phyloP scores from a whole-genome alignment of 345 rosid genomes.

The Leavenworthia alabamica region DNA sequence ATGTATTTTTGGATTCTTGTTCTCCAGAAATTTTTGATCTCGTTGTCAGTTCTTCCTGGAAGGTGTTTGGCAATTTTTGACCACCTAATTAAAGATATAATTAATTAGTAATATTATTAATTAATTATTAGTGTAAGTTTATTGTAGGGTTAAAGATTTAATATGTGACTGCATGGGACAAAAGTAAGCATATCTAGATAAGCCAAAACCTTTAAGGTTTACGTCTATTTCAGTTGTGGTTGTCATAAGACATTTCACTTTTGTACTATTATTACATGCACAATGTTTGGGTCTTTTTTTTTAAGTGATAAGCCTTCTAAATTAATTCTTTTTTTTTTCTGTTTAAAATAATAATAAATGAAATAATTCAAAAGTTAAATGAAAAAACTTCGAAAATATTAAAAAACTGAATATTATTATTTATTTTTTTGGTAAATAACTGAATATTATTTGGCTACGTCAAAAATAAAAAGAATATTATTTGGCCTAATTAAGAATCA shows the following conservation, averaged over 20 bases:
- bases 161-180: conserved; percentile 14
- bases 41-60: conserved; percentile 98
- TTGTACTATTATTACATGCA: conserved; percentile 9
- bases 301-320: neutral
- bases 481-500: neutral
- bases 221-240: conserved; percentile 36
- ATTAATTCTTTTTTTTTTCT: neutral
- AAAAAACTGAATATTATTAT: neutral
- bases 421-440: too few relatives aligned
- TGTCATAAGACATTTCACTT: conserved; percentile 12
- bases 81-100: conserved; percentile 44
- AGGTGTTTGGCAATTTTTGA: conserved; percentile 92
- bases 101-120: neutral
- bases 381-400: neutral
- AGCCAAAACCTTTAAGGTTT: conserved; percentile 33
- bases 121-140: neutral
- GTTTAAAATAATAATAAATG: neutral
- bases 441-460: neutral
- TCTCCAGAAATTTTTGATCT: conserved; percentile 96
- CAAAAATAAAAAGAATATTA: too few relatives aligned
- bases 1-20: conserved; percentile 89
- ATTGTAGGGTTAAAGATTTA: conserved; percentile 6
- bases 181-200: conserved; percentile 18
- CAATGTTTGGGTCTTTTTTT: conserved; percentile 6
- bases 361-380: neutral